These are phyloP conservation scores for Trametes meyenii DNA, from an alignment of 768 basidiomycete species.

Conservation along the genomic window DNA sequence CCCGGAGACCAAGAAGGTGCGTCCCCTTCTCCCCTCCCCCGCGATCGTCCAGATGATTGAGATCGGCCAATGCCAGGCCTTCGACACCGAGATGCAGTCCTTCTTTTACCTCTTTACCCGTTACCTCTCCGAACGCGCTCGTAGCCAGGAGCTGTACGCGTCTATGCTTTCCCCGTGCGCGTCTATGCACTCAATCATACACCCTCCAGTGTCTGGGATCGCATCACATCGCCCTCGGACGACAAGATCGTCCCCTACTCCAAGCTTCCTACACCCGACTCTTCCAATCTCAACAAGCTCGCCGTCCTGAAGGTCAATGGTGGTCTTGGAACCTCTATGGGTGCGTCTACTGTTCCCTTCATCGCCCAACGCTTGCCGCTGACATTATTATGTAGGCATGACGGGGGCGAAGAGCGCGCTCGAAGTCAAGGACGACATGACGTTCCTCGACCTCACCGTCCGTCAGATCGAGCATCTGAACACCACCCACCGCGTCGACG, in stretches of 20 bases:
- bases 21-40: slow-evolving; percentile 15
- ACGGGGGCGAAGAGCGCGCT: slow-evolving; percentile 90
- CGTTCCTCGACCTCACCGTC: slow-evolving; percentile 92
- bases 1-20: slow-evolving; percentile 78
- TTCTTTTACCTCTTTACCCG: slow-evolving; percentile 97
- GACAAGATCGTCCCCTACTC: slow-evolving; percentile 88
- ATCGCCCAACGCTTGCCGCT: slow-evolving; percentile 1
- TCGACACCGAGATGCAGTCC: slow-evolving; percentile 94
- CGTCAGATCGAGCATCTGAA: slow-evolving; percentile 97
- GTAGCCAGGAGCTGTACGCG: slow-evolving; percentile 80
- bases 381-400: slow-evolving; percentile 56
- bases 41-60: slow-evolving; percentile 11
- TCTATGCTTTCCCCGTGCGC: slow-evolving; percentile 4
- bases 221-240: slow-evolving; percentile 80
- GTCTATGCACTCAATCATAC: not conserved
- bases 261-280: slow-evolving; percentile 58
- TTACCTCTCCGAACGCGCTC: slow-evolving; percentile 58
- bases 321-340: slow-evolving; percentile 90
- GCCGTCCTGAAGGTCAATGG: slow-evolving; percentile 96
- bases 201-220: slow-evolving; percentile 35
- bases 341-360: slow-evolving; percentile 39
- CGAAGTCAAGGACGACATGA: slow-evolving; percentile 97
- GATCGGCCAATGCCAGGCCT: slow-evolving; percentile 53
- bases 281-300: slow-evolving; percentile 83
- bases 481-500: slow-evolving; percentile 80